phyloP scores from a whole-genome alignment of 1,139 yeast genomes.

The Hansenula lynferdii region DNA sequence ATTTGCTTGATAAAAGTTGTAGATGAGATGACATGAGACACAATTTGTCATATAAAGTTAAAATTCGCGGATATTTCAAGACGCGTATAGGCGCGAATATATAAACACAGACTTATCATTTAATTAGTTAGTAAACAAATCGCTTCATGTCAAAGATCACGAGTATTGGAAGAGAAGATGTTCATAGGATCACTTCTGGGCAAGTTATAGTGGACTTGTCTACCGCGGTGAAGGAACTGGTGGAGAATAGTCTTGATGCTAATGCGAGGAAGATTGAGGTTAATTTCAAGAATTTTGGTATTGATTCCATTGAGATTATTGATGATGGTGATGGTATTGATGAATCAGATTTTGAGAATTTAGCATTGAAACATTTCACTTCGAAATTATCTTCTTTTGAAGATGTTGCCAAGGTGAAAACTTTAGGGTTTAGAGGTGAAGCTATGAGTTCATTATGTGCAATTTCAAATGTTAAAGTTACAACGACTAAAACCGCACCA shows the following conservation, averaged over 20 bases:
- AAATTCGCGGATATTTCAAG: too few relatives aligned
- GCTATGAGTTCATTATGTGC: constrained; percentile 73
- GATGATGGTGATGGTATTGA: constrained; percentile 82
- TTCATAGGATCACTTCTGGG: constrained; percentile 82
- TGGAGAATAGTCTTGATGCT: constrained; percentile 88
- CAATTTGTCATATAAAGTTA: neutral
- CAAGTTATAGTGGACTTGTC: constrained; percentile 82
- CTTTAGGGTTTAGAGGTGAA: constrained; percentile 84
- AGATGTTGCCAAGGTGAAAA: constrained; percentile 46
- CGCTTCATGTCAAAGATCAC: neutral
- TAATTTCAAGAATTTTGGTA: constrained; percentile 62
- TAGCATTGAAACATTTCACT: constrained; percentile 75
- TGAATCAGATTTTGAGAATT: constrained; percentile 47
- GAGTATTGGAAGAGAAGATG: constrained; percentile 22
- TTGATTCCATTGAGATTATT: constrained; percentile 63
- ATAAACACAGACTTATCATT: too few relatives aligned
- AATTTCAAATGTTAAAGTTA: constrained; percentile 46
- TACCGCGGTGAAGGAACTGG: constrained; percentile 75
- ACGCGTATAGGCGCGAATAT: too few relatives aligned
- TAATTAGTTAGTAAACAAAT: too few relatives aligned
- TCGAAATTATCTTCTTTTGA: constrained; percentile 65
- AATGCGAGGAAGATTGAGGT: constrained; percentile 62
- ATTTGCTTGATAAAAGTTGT: too few relatives aligned
- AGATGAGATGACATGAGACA: too few relatives aligned
- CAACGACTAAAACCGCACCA: constrained; percentile 59